Evolutionary conservation across 23 red algal genomes (phyloP).

Genomic region (Gracilaria domingensis): DNA sequence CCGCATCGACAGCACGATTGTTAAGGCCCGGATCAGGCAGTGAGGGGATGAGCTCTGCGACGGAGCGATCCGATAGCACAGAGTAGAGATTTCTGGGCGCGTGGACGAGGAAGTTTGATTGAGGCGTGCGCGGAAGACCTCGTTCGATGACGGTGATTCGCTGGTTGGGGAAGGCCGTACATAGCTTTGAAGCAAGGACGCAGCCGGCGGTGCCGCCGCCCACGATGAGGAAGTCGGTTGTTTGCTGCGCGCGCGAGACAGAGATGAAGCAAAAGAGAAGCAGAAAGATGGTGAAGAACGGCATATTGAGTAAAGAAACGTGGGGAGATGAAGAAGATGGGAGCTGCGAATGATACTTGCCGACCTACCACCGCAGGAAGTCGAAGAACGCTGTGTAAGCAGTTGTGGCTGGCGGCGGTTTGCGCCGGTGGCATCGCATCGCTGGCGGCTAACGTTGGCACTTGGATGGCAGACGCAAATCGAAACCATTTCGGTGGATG

Average conservation of each 20-base stretch:
- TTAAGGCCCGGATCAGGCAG: slow-evolving; percentile 26
- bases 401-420: too few species aligned
- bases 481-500: too few species aligned
- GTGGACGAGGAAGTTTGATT: slow-evolving; percentile 42
- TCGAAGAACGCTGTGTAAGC: too few species aligned
- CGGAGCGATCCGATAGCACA: slow-evolving; percentile 26
- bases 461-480: neutral
- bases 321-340: too few species aligned
- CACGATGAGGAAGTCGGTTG: slow-evolving; percentile 69
- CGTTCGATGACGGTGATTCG: slow-evolving; percentile 54
- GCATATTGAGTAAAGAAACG: too few species aligned
- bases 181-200: slow-evolving; percentile 57
- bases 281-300: too few species aligned
- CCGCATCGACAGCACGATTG: slow-evolving; percentile 1
- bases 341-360: too few species aligned
- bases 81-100: slow-evolving; percentile 15
- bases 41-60: slow-evolving; percentile 25
- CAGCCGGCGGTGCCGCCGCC: slow-evolving; percentile 77
- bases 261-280: too few species aligned
- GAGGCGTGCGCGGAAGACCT: slow-evolving; percentile 8
- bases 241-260: neutral
- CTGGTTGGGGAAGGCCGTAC: slow-evolving; percentile 43
- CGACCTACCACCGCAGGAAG: too few species aligned
- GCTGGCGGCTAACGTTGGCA: neutral
- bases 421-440: neutral